Conservation (phyloP, 352 stramenopile genomes). For the Thraustotheca clavata region DNA sequence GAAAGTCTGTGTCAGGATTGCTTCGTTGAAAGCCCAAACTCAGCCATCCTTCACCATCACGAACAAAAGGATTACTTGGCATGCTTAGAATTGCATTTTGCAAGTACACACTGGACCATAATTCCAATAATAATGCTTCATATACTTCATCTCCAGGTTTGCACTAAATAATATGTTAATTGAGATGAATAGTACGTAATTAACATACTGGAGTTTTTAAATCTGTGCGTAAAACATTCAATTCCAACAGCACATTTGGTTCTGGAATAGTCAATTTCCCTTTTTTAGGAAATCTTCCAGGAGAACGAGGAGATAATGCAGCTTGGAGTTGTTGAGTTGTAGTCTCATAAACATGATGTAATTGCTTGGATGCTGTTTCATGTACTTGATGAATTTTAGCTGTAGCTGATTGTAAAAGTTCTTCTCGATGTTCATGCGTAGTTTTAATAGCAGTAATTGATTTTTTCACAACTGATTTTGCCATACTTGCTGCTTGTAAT, state of each 20-base stretch:
- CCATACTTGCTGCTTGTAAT: constrained; percentile 18
- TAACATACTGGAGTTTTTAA: constrained; percentile 30
- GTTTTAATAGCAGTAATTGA: constrained; percentile 43
- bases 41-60: constrained; percentile 51
- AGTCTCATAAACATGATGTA: constrained; percentile 13
- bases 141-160: constrained; percentile 46
- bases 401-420: constrained; percentile 44
- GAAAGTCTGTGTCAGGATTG: constrained; percentile 76
- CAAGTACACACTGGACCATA: constrained; percentile 57
- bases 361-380: constrained; percentile 20
- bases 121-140: constrained; percentile 43
- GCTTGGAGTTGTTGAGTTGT: constrained; percentile 1
- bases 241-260: constrained; percentile 30
- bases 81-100: background rate
- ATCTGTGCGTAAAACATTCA: constrained; percentile 47
- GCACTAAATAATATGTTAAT: constrained; percentile 33
- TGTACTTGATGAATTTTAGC: constrained; percentile 41
- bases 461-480: constrained; percentile 25
- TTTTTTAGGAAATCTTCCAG: background rate
- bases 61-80: constrained; percentile 29
- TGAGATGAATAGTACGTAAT: background rate
- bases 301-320: background rate
- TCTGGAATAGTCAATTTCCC: constrained; percentile 25
- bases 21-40: constrained; percentile 65
- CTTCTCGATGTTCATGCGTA: constrained; percentile 54